Percentiles rank a stretch among this genome's conserved stretches.
These are phyloP conservation scores for Trypethelium eluteriae DNA, from an alignment of 495 filamentous ascomycete species.

Conservation along the genomic window DNA sequence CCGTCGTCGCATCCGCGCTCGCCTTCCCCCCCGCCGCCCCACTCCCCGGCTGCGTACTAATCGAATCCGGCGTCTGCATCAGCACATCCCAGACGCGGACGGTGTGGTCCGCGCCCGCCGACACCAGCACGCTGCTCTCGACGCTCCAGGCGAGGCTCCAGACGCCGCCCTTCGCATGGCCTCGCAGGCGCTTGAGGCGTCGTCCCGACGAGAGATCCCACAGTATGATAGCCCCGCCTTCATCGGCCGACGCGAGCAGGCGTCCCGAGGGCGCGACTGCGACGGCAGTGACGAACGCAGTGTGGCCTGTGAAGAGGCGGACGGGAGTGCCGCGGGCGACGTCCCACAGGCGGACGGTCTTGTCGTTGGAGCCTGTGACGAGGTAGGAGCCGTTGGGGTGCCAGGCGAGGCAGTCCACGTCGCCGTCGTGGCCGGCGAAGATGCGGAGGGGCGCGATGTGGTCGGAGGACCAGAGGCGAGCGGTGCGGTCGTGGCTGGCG, in stretches of 20 bases:
- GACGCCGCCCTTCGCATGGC: slow-evolving; percentile 88
- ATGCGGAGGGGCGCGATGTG: slow-evolving; percentile 83
- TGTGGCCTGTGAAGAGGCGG: slow-evolving; percentile 86
- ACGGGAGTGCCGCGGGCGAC: slow-evolving; percentile 75
- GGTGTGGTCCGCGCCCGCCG: slow-evolving; percentile 84
- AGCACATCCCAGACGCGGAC: slow-evolving; percentile 79
- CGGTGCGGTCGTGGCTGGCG: slow-evolving; percentile 77
- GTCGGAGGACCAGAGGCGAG: slow-evolving; percentile 82
- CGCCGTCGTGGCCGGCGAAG: slow-evolving; percentile 82
- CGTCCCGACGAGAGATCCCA: slow-evolving; percentile 85
- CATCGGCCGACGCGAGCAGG: slow-evolving; percentile 78
- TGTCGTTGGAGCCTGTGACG: slow-evolving; percentile 83
- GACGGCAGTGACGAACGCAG: slow-evolving; percentile 71
- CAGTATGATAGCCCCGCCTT: slow-evolving; percentile 74
- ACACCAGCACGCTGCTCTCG: slow-evolving; percentile 79
- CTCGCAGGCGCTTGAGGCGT: slow-evolving; percentile 82
- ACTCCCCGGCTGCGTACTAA: slow-evolving; percentile 54
- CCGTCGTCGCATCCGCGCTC: background rate
- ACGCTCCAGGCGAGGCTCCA: slow-evolving; percentile 87
- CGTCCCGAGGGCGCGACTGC: slow-evolving; percentile 78
- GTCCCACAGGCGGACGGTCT: slow-evolving; percentile 96
- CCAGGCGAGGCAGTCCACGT: slow-evolving; percentile 76
- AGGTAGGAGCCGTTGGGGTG: slow-evolving; percentile 89
- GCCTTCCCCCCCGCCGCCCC: slow-evolving; percentile 44
- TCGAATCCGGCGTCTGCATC: slow-evolving; percentile 30